These are phyloP conservation scores for Arthrobotrys entomopaga DNA, from an alignment of 2,329 filamentous ascomycete species.

Conservation along the genomic window DNA sequence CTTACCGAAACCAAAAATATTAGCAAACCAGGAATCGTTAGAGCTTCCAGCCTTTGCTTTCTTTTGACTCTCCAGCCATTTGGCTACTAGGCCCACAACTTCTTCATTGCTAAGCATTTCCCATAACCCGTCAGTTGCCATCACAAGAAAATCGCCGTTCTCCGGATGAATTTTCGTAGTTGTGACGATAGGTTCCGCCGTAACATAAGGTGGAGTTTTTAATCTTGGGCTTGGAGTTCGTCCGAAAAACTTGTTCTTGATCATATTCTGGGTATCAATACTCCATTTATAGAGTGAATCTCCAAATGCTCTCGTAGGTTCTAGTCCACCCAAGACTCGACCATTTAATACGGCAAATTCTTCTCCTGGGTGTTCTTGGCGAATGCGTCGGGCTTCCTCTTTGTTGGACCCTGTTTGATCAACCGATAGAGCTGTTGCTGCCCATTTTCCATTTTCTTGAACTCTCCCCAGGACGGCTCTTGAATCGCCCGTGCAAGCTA, in stretches of 20 bases:
- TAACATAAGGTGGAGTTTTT: conserved; percentile 95
- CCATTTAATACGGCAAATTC: conserved; percentile 87
- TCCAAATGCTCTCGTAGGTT: conserved; percentile 93
- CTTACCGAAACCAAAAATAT: conserved; percentile 74
- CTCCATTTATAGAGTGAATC: conserved; percentile 98
- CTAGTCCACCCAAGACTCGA: conserved; percentile 87
- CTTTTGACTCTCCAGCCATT: conserved; percentile 87
- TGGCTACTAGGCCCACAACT: conserved; percentile 92
- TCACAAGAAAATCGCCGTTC: conserved; percentile 91
- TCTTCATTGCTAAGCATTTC: conserved; percentile 99
- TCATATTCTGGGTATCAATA: conserved; percentile 80
- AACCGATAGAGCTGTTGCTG: conserved; percentile 84
- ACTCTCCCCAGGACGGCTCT: conserved; percentile 89
- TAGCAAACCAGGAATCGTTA: conserved; percentile 66
- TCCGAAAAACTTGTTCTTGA: conserved; percentile 88
- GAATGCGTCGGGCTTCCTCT: conserved; percentile 83
- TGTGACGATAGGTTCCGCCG: conserved; percentile 92
- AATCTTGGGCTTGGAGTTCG: conserved; percentile 79
- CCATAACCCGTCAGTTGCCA: conserved; percentile 97
- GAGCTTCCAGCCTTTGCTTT: conserved; percentile 60
- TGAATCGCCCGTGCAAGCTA: conserved; percentile 96
- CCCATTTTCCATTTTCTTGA: conserved; percentile 82
- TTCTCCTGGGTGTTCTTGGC: conserved; percentile 87
- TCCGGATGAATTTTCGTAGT: conserved; percentile 90
- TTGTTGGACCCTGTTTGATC: conserved; percentile 93